Conservation (phyloP, 371 early-diverging fungal species). For the Mucor racemosus region DNA sequence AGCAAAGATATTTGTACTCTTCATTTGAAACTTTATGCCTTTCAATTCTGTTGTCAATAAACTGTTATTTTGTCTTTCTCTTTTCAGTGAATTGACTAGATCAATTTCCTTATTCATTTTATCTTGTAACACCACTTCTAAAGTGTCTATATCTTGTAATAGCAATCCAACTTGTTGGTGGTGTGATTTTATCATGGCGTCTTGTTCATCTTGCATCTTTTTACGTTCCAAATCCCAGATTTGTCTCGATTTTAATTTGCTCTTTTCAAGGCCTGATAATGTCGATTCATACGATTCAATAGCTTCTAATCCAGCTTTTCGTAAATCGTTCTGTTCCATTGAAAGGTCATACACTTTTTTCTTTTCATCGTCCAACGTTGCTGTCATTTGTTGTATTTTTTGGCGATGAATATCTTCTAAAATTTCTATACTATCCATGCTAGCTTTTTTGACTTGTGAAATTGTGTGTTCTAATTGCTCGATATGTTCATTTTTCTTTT, state of each 20-base stretch:
- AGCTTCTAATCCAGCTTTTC: slow-evolving; percentile 24
- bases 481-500: not conserved
- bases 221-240: slow-evolving; percentile 12
- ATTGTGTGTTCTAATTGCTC: slow-evolving; percentile 8
- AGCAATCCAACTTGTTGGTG: slow-evolving; percentile 19
- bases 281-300: slow-evolving; percentile 22
- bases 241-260: slow-evolving; percentile 11
- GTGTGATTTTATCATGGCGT: not conserved
- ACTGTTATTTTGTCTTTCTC: slow-evolving; percentile 14
- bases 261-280: not conserved
- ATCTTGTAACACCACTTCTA: slow-evolving; percentile 22
- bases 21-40: slow-evolving; percentile 14
- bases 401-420: slow-evolving; percentile 19
- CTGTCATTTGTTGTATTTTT: slow-evolving; percentile 11
- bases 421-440: slow-evolving; percentile 29
- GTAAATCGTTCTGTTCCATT: slow-evolving; percentile 21
- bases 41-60: slow-evolving; percentile 19
- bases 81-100: slow-evolving; percentile 2
- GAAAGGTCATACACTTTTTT: not conserved
- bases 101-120: slow-evolving; percentile 21
- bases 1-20: not conserved
- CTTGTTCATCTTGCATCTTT: slow-evolving; percentile 9
- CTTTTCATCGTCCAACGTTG: slow-evolving; percentile 7
- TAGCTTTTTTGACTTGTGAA: slow-evolving; percentile 16
- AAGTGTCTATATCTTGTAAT: slow-evolving; percentile 17